phyloP scores from a whole-genome alignment of 257 asterid genomes.

The Solanum phureja region DNA sequence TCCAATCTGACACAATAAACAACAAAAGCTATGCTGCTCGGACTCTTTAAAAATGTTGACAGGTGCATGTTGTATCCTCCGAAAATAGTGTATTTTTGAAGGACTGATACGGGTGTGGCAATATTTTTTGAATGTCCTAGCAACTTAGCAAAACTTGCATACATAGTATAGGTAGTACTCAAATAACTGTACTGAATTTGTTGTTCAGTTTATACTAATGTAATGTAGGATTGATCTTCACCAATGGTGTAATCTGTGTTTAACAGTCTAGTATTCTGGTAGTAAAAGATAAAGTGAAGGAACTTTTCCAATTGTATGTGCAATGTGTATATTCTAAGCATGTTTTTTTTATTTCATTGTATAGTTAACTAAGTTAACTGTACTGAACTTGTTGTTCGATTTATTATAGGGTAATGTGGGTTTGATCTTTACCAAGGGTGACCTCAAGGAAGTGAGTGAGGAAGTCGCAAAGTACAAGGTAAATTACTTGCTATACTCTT shows the following conservation, averaged over 20 bases:
- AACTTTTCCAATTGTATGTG: neutral
- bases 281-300: too few relatives aligned
- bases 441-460: conserved; percentile 93
- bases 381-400: neutral
- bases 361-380: neutral
- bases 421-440: conserved; percentile 90
- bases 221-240: conserved; percentile 25
- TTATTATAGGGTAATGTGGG: conserved; percentile 85
- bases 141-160: neutral
- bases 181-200: neutral
- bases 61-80: too few relatives aligned
- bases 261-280: neutral
- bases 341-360: neutral
- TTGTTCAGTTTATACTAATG: neutral
- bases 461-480: conserved; percentile 96
- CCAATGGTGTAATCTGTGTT: conserved; percentile 34
- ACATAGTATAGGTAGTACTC: neutral
- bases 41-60: too few relatives aligned
- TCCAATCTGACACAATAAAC: neutral
- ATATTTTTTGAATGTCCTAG: neutral
- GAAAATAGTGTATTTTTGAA: too few relatives aligned
- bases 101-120: accelerated
- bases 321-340: neutral
- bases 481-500: neutral
- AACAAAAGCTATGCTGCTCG: neutral